Base-by-base conservation (phyloP, 1,284 basidiomycete species). In the Cutaneotrichosporon sp. region DNA sequence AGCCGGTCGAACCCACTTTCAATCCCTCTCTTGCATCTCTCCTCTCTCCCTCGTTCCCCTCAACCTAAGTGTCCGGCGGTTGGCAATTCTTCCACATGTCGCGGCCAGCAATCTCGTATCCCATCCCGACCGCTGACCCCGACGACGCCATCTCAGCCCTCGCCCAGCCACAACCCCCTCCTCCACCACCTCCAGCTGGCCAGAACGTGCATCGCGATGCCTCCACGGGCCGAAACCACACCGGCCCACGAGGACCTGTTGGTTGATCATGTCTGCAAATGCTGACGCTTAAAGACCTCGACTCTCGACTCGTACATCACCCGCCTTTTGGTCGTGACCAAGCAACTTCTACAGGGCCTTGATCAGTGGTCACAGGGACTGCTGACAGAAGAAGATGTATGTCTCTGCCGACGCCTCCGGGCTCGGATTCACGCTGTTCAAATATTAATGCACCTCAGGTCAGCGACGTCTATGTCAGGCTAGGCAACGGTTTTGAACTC, bases 401-500 rank as follows among this genome's bases (percentile, higher is more conserved):
- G 72, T 37, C 36, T 18, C 36, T 14, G 36, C 13, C 14, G 14
- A n/a, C n/a, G n/a, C n/a, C n/a, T n/a, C n/a, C n/a, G n/a, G n/a
- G n/a, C n/a, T n/a, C n/a, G n/a, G n/a, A n/a, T 14, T 37, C 36
- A 37, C 7, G 7, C 36, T 37, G 14, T 37, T 15, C 36, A 17
- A 30, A 30, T 10, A 7, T 30, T 30, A n/a, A n/a, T n/a, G n/a
- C n/a, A n/a, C n/a, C n/a, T 13, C 79, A 89, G 64, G 92, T 98
- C 63, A 96, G 91, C 78, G 90, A 97, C 73, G 88, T 96, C 53
- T 98, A 98, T 73, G 96, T 98, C 49, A 83, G 86, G 44, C 80
- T 98, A 17, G 94, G 94, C 18, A 97, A 98, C 74, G 93, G 97
- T 68, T 97, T 98, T 79, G 97, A 97, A 71, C 83, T 85, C 17